These are phyloP conservation scores for Myxozyma melibiosi DNA, from an alignment of 805 yeast genomes.

Conservation along the genomic window DNA sequence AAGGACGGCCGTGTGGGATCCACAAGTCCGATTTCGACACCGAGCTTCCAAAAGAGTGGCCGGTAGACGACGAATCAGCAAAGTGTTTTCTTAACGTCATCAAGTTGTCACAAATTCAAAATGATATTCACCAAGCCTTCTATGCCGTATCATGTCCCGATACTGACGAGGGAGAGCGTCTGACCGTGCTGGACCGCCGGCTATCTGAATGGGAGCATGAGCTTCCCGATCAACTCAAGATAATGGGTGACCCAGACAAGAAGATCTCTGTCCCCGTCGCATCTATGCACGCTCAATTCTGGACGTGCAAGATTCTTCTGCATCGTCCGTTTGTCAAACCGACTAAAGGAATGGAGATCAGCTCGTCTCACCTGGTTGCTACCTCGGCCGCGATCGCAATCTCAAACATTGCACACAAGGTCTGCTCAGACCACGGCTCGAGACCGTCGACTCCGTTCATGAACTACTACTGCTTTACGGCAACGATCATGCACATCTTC, in stretches of 20 bases:
- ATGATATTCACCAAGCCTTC: not conserved
- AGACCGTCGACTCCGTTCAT: not conserved
- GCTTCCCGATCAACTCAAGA: not conserved
- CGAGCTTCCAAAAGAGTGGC: not conserved
- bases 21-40: conserved; percentile 4
- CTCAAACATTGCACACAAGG: not conserved
- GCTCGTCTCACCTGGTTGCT: not conserved
- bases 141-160: not conserved
- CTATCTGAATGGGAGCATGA: conserved; percentile 1
- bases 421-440: not conserved
- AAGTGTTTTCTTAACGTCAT: not conserved
- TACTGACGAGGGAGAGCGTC: too few species aligned
- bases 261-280: not conserved
- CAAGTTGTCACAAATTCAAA: conserved; percentile 2
- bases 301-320: conserved; percentile 1
- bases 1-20: conserved; percentile 4
- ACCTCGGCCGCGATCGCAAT: conserved; percentile 1
- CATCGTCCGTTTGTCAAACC: not conserved
- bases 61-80: not conserved
- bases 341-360: not conserved
- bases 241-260: not conserved
- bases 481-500: not conserved
- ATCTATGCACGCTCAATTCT: conserved; percentile 2
- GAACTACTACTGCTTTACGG: conserved; percentile 2
- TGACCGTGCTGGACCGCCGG: not conserved